A percentile compares a stretch with the other conserved stretches of the same genome.
phyloP scores from a whole-genome alignment of 345 rosid species.

The Combretum micranthum region DNA sequence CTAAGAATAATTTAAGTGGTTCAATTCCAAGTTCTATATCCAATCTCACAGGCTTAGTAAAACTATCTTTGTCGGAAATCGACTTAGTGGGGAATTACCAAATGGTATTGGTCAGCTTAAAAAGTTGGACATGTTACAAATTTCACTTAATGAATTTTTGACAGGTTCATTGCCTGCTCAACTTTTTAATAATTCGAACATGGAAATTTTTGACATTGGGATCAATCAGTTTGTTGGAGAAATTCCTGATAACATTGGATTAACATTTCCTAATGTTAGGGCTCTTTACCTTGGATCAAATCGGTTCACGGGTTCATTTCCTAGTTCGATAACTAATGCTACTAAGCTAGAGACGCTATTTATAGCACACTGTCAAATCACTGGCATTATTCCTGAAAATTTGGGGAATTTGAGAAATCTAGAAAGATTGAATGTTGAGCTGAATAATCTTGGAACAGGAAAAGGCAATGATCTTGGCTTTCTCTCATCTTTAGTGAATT shows the following conservation, averaged over 20 bases:
- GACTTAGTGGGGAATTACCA: constrained; percentile 18
- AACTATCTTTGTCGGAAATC: constrained; percentile 17
- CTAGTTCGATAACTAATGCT: constrained; percentile 18
- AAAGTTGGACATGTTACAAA: constrained; percentile 12
- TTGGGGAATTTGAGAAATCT: constrained; percentile 20
- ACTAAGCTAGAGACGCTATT: constrained; percentile 9
- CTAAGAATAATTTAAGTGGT: constrained; percentile 18
- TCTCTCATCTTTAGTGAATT: constrained; percentile 17
- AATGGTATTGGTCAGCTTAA: constrained; percentile 12
- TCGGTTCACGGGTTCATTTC: constrained; percentile 18
- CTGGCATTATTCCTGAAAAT: constrained; percentile 19
- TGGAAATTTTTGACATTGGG: constrained; percentile 1
- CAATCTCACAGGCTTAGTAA: constrained; percentile 9
- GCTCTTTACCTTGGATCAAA: constrained; percentile 9
- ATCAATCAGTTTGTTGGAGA: constrained; percentile 13
- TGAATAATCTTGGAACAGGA: constrained; percentile 15
- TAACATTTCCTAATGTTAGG: constrained; percentile 15
- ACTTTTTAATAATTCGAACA: constrained; percentile 14
- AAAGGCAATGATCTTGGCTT: constrained; percentile 21
- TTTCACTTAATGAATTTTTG: constrained; percentile 10
- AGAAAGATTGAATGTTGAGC: constrained; percentile 8
- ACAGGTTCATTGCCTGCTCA: constrained; percentile 23
- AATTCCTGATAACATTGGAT: constrained; percentile 16
- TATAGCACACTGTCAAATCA: background rate
- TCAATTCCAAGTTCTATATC: constrained; percentile 16